Percentiles rank a stretch among this genome's conserved stretches.
Conservation (phyloP, 805 yeast genomes). For the Kodamaea leandrae region DNA sequence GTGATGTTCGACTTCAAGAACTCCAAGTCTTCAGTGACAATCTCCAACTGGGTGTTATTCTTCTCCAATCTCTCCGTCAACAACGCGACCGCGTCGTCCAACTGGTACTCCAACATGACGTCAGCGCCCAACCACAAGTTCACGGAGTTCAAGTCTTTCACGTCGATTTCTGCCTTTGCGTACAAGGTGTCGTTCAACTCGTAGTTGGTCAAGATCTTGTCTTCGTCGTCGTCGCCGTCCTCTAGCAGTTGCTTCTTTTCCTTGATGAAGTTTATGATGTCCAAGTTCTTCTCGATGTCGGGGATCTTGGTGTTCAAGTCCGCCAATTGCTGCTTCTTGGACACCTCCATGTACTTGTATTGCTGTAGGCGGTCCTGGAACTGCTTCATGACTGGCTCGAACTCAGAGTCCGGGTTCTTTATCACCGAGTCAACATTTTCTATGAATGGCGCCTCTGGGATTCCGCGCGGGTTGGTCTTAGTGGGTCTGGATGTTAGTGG, state of each 20-base stretch:
- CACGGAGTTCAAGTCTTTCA: constrained; percentile 56
- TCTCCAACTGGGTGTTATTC: constrained; percentile 56
- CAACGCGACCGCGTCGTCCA: constrained; percentile 79
- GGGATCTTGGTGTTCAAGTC: constrained; percentile 74
- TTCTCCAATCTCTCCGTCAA: constrained; percentile 58
- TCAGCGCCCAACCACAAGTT: constrained; percentile 97
- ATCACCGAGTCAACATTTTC: constrained; percentile 76
- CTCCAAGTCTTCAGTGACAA: constrained; percentile 80
- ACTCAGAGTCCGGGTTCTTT: constrained; percentile 60
- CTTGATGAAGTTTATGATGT: constrained; percentile 61
- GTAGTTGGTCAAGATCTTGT: constrained; percentile 58
- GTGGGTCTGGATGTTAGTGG: constrained; percentile 42
- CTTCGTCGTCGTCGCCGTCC: constrained; percentile 20
- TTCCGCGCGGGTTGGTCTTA: constrained; percentile 84
- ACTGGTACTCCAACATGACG: constrained; percentile 92
- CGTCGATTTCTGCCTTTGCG: constrained; percentile 72
- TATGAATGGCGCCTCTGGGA: constrained; percentile 94
- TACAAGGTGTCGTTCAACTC: constrained; percentile 92
- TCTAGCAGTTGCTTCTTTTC: constrained; percentile 40
- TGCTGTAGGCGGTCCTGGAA: constrained; percentile 88
- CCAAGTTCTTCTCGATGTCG: constrained; percentile 85
- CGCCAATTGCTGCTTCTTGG: constrained; percentile 46
- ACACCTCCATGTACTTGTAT: constrained; percentile 80
- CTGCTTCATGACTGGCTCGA: constrained; percentile 63
- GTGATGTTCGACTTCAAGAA: constrained; percentile 86